Evolutionary conservation across 2,329 filamentous ascomycete genomes (phyloP).

Genomic region (Arthroderma sp.): DNA sequence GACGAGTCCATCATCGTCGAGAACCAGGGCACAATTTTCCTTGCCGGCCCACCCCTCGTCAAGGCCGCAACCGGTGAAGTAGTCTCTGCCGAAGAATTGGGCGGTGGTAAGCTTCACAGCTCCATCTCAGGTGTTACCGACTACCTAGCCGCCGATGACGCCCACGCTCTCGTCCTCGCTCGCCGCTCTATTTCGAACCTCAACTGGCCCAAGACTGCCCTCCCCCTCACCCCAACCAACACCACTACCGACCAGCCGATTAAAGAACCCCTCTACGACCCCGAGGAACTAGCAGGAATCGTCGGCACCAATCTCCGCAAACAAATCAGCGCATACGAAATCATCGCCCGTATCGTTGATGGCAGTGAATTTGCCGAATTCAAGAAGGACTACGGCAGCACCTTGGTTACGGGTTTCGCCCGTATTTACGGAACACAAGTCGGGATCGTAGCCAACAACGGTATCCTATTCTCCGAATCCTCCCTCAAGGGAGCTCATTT

Average conservation of each 20-base stretch:
- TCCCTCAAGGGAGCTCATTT: constrained; percentile 93
- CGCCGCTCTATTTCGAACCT: constrained; percentile 75
- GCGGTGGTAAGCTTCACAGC: constrained; percentile 78
- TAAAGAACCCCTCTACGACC: constrained; percentile 66
- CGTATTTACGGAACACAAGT: constrained; percentile 80
- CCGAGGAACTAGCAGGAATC: constrained; percentile 72
- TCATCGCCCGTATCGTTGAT: constrained; percentile 87
- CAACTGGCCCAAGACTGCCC: constrained; percentile 58
- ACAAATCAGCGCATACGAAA: constrained; percentile 72
- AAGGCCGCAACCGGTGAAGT: constrained; percentile 92
- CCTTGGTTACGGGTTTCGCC: constrained; percentile 84
- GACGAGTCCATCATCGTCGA: constrained; percentile 96
- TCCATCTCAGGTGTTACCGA: constrained; percentile 88
- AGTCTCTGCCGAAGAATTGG: constrained; percentile 79
- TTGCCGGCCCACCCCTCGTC: constrained; percentile 84
- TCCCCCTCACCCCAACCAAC: constrained; percentile 17
- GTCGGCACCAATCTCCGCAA: constrained; percentile 80
- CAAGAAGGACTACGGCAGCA: constrained; percentile 80
- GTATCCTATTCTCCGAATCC: constrained; percentile 81
- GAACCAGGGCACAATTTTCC: constrained; percentile 92
- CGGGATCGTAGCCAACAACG: constrained; percentile 90
- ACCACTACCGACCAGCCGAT: constrained; percentile 28
- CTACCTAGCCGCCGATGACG: constrained; percentile 87
- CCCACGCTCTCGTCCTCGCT: constrained; percentile 76
- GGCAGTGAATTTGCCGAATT: constrained; percentile 85